Conservation (phyloP, 2,329 filamentous ascomycete species). For the Zymoseptoria pseudotritici region DNA sequence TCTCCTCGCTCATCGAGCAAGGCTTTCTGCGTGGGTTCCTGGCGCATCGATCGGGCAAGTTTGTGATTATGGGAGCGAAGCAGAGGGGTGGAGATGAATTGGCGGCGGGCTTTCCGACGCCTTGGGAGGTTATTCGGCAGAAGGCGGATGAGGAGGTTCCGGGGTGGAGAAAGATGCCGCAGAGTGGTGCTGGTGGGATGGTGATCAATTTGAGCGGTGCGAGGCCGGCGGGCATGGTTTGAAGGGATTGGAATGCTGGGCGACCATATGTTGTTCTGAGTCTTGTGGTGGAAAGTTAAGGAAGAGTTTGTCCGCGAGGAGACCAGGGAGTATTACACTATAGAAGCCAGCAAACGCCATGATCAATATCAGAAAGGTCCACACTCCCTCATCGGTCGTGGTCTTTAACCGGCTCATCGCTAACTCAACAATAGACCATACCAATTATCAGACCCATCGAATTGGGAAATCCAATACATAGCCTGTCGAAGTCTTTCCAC, state of each 20-base stretch:
- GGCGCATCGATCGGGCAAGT: slow-evolving; percentile 65
- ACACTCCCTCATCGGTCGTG: too few relatives aligned
- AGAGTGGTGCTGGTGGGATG: slow-evolving; percentile 38
- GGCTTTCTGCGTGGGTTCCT: slow-evolving; percentile 78
- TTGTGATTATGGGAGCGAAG: slow-evolving; percentile 74
- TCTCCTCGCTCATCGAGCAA: slow-evolving; percentile 70
- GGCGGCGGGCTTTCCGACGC: slow-evolving; percentile 65
- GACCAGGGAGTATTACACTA: too few relatives aligned
- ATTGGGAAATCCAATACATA: background rate
- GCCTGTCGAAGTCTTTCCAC: background rate
- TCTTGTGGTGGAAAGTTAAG: background rate
- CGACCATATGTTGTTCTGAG: background rate
- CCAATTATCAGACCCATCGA: background rate
- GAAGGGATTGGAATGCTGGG: background rate
- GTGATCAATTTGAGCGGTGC: slow-evolving; percentile 53
- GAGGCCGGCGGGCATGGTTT: slow-evolving; percentile 22
- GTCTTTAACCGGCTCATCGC: too few relatives aligned
- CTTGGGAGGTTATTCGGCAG: slow-evolving; percentile 61
- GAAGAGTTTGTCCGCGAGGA: background rate
- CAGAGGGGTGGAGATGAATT: slow-evolving; percentile 47
- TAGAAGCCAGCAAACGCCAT: too few relatives aligned
- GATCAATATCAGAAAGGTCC: too few relatives aligned
- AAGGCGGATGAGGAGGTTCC: slow-evolving; percentile 57
- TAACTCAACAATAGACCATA: background rate
- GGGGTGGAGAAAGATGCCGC: slow-evolving; percentile 55